Percentiles rank a stretch among this genome's conserved stretches.
Evolutionary conservation across 1,284 basidiomycete species (phyloP).

Genomic region (Sutorius eximius): DNA sequence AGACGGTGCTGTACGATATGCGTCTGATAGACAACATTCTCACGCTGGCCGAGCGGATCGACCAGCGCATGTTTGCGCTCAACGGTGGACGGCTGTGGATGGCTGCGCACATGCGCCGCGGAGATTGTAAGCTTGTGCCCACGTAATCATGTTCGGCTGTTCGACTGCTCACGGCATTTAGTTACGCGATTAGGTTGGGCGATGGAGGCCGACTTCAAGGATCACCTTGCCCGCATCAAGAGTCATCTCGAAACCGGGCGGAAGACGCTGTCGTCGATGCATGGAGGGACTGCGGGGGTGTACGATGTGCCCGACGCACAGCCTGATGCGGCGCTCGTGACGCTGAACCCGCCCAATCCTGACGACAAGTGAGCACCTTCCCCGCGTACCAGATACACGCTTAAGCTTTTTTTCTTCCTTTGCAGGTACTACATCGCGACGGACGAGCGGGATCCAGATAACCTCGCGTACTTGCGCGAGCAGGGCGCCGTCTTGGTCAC

Average conservation of each 20-base stretch:
- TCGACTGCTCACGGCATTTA: conserved; percentile 10
- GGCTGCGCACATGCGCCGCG: conserved; percentile 49
- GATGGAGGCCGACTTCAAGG: conserved; percentile 34
- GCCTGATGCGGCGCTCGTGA: conserved; percentile 24
- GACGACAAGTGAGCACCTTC: conserved; percentile 24
- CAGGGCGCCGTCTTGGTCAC: conserved; percentile 42
- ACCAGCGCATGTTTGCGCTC: conserved; percentile 35
- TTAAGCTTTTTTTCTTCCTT: not conserved
- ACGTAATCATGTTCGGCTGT: not conserved
- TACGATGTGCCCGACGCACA: conserved; percentile 33
- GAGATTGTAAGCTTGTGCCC: conserved; percentile 39
- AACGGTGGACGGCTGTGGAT: conserved; percentile 44
- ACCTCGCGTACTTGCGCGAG: conserved; percentile 36
- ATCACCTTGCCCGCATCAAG: conserved; percentile 41
- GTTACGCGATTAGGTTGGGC: conserved; percentile 36
- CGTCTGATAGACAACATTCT: conserved; percentile 33
- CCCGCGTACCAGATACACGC: not conserved
- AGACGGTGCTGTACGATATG: conserved; percentile 39
- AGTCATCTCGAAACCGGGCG: conserved; percentile 35
- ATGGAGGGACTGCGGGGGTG: conserved; percentile 10
- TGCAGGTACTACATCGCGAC: conserved; percentile 49
- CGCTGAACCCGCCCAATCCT: conserved; percentile 26
- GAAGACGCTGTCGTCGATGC: conserved; percentile 26
- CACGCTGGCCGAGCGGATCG: conserved; percentile 36
- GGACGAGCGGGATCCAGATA: conserved; percentile 41